These are phyloP conservation scores for Saccharomyces uvarum DNA, from an alignment of 1,139 yeast species.

Conservation along the genomic window DNA sequence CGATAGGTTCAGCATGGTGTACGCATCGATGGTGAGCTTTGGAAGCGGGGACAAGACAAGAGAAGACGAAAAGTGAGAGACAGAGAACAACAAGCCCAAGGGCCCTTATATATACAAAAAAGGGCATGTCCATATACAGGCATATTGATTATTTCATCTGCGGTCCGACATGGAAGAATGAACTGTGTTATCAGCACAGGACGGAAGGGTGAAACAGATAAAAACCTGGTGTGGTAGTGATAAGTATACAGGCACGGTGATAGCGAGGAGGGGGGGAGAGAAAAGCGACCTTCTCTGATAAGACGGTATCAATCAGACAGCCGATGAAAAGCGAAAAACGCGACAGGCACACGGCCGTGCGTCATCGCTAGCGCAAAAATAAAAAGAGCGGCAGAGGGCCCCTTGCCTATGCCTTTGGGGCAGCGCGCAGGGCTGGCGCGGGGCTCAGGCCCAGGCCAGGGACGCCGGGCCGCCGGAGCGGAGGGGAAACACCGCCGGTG, in stretches of 20 bases:
- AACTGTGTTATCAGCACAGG: neutral
- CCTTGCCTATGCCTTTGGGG: neutral
- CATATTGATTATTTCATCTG: neutral
- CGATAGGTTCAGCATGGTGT: neutral
- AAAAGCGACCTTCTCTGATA: neutral
- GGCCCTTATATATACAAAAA: neutral
- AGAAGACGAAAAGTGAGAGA: neutral
- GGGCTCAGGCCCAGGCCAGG: neutral
- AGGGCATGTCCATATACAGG: neutral
- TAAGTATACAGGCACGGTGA: neutral
- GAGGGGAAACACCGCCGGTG: neutral
- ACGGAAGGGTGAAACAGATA: neutral
- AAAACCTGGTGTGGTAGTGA: neutral
- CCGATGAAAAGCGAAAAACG: neutral
- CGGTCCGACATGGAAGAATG: neutral
- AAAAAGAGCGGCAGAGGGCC: neutral
- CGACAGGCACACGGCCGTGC: neutral
- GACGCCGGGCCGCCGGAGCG: neutral
- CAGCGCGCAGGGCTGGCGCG: neutral
- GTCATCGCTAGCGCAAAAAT: neutral
- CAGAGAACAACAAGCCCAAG: neutral
- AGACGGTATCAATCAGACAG: neutral
- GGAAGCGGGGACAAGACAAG: neutral
- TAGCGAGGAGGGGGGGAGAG: neutral
- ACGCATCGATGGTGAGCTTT: neutral